These are phyloP conservation scores for Hippophae rhamnoides DNA, from an alignment of 306 rosid species.

Conservation along the genomic window DNA sequence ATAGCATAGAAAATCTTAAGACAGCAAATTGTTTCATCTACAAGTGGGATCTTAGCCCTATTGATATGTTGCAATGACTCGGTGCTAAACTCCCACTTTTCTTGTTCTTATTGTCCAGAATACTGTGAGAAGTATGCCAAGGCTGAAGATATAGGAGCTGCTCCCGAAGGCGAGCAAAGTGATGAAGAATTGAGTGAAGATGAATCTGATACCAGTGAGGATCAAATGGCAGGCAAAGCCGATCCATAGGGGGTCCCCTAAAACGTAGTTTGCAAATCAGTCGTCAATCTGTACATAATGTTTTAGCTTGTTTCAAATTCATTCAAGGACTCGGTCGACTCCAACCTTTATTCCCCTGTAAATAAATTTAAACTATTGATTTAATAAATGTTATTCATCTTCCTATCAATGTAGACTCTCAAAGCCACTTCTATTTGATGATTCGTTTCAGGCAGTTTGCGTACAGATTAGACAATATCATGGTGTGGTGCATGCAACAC, in stretches of 20 bases:
- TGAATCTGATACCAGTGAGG: conserved; percentile 66
- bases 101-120: conserved; percentile 38
- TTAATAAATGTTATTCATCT: no score
- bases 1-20: not conserved
- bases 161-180: conserved; percentile 50
- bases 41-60: not conserved
- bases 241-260: conserved; percentile 41
- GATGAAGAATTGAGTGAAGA: conserved; percentile 76
- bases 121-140: conserved; percentile 81
- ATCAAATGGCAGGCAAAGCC: conserved; percentile 57
- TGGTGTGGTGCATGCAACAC: no score
- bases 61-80: not conserved
- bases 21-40: not conserved
- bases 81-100: not conserved
- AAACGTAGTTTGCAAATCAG: conserved; percentile 4
- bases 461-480: no score
- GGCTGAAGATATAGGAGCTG: conserved; percentile 67
- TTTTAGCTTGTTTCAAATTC: conserved; percentile 32
- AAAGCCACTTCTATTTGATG: no score
- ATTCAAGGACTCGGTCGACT: conserved; percentile 32
- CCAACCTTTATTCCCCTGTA: conserved; percentile 14
- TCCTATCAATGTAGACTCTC: no score
- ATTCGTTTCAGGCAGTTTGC: no score
- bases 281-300: conserved; percentile 45
- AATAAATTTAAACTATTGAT: no score